Conservation (phyloP, 164 flowering plant species). For the Stephania cephalantha region DNA sequence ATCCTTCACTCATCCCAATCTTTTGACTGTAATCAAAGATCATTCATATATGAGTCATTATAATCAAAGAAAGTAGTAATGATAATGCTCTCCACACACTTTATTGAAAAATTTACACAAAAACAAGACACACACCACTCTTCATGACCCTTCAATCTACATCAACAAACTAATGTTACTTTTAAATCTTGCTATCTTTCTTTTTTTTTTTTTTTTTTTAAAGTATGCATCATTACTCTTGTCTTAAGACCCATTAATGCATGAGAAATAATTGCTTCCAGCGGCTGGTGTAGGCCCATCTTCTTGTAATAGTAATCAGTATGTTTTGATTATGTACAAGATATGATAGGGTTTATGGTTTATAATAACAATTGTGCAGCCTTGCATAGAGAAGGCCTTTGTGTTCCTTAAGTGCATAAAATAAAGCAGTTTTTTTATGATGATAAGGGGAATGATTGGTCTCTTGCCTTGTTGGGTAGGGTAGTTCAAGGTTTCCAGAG, state of each 20-base stretch:
- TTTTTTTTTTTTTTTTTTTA: neutral
- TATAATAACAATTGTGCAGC: neutral
- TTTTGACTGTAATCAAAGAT: constrained; percentile 24
- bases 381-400: neutral
- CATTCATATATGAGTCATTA: constrained; percentile 14
- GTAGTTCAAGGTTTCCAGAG: neutral
- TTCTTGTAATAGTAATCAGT: neutral
- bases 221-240: constrained; percentile 5
- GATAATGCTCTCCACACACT: constrained; percentile 13
- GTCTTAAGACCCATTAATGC: neutral
- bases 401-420: constrained; percentile 1
- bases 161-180: constrained; percentile 3
- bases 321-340: neutral
- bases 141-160: neutral
- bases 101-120: constrained; percentile 1
- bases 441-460: neutral
- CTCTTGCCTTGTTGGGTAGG: neutral
- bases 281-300: constrained; percentile 12
- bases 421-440: neutral
- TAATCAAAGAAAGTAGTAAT: constrained; percentile 18
- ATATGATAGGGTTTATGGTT: neutral
- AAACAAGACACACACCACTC: neutral
- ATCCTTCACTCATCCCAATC: neutral
- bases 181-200: neutral
- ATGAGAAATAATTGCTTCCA: constrained; percentile 7